Conservation (phyloP, 345 rosid species). For the Camelina sativa region DNA sequence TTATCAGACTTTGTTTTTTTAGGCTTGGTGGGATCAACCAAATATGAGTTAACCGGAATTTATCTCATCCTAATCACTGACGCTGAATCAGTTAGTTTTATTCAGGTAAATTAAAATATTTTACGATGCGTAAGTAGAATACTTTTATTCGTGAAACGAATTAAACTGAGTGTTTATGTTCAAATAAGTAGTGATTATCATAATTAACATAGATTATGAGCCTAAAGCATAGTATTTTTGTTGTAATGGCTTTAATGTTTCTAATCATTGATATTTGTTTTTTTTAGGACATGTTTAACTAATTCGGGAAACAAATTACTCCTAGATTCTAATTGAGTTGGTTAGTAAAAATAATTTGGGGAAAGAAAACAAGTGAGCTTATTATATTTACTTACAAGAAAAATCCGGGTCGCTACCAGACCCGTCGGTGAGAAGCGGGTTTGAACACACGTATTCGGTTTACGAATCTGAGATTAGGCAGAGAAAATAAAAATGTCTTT, state of each 20-base stretch:
- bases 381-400: not conserved
- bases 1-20: not conserved
- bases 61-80: not conserved
- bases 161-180: not conserved
- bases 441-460: constrained; percentile 31
- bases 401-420: constrained; percentile 24
- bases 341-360: not conserved
- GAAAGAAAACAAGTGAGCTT: not conserved
- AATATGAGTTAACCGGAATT: not conserved
- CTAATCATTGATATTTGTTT: not conserved
- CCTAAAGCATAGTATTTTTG: not conserved
- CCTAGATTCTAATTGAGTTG: too few relatives aligned
- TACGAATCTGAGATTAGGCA: constrained; percentile 16
- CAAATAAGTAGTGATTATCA: not conserved
- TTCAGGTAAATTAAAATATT: not conserved
- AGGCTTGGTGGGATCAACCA: not conserved
- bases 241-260: not conserved
- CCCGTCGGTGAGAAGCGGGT: constrained; percentile 42
- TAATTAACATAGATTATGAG: not conserved
- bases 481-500: not conserved
- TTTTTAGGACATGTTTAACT: not conserved
- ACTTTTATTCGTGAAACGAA: too few relatives aligned
- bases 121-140: too few relatives aligned
- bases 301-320: not conserved
- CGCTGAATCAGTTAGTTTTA: too few relatives aligned